Conservation (phyloP, 2,329 filamentous ascomycete genomes). For the Neonectria punicea region DNA sequence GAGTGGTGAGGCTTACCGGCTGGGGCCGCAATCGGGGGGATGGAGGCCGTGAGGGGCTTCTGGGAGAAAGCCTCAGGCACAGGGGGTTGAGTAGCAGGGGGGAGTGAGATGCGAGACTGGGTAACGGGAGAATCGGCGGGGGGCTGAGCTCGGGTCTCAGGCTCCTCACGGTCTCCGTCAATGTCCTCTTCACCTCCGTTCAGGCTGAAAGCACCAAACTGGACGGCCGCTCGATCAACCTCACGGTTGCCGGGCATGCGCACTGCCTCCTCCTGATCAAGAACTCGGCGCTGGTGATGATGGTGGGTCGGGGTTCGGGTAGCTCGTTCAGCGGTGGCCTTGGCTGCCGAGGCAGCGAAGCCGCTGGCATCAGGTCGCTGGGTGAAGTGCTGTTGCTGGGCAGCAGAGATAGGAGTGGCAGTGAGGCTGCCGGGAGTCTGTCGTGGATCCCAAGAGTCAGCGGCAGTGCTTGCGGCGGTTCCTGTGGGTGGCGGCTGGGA, state of each 20-base stretch:
- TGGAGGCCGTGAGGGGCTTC: constrained; percentile 60
- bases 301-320: constrained; percentile 78
- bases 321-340: constrained; percentile 73
- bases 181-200: constrained; percentile 88
- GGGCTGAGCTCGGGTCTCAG: constrained; percentile 92
- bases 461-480: constrained; percentile 88
- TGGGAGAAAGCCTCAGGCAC: constrained; percentile 67
- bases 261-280: constrained; percentile 97
- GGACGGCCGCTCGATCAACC: constrained; percentile 90
- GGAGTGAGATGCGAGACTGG: constrained; percentile 86
- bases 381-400: constrained; percentile 69
- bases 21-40: constrained; percentile 51
- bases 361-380: constrained; percentile 68
- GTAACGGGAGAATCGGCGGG: constrained; percentile 92
- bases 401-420: constrained; percentile 72
- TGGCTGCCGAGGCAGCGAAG: constrained; percentile 83
- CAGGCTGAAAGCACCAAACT: constrained; percentile 95
- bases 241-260: constrained; percentile 98
- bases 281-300: constrained; percentile 75
- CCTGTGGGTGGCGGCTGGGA: constrained; percentile 81
- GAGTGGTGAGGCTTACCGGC: constrained; percentile 43
- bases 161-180: constrained; percentile 93
- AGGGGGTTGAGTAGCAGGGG: constrained; percentile 72
- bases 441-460: constrained; percentile 84
- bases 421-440: constrained; percentile 67